Evolutionary conservation across 2,329 filamentous ascomycete species (phyloP), one percentile per base, ranked within the genome.

Genomic region (Fusarium staphyleae): DNA sequence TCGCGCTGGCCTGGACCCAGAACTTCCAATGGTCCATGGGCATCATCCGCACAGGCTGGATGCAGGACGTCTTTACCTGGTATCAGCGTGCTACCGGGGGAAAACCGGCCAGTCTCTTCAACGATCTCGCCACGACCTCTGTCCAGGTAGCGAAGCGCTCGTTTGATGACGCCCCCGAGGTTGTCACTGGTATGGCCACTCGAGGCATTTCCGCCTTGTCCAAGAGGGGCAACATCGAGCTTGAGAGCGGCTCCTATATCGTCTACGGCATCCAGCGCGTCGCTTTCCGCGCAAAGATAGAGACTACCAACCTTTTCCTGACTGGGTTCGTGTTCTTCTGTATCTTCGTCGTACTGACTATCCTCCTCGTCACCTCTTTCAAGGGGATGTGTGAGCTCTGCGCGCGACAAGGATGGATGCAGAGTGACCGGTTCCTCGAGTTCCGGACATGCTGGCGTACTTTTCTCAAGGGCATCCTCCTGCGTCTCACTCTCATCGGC

Each of bases 21-120:
- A 93, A 97, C 76, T 97, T 98, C 77, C 90, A 96, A 71, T 98
- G 93, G 93, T 95, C 89, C 69, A 95, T 98, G 90, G 93, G 93
- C 66, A 92, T 98, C 68, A 96, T 98, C 67, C 84, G 84, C 40
- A 81, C 96, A 32, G 80, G 78, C 12, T 97, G 96, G 73, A 83
- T 97, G 76, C 91, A 98, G 76, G 81, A 81, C 34, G 88, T 96
- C 69, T 90, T 91, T 57, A 96, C 92, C 16, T 98, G 93, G 93
- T 98, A 97, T 72, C 92, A 96, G 76, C 89, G 93, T 45, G 85
- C 93, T 3, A 98, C 93, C 2, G 93, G 93, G 45, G 93, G 93
- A 55, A 91, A 84, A 0, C 90, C 93, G 1, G 87, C 91, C 1
- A 89, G 86, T 13, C 80, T 96, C 28, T 84, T 97, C 34, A 88